Conservation (phyloP, 257 asterid genomes). For the Primulina tabacum region DNA sequence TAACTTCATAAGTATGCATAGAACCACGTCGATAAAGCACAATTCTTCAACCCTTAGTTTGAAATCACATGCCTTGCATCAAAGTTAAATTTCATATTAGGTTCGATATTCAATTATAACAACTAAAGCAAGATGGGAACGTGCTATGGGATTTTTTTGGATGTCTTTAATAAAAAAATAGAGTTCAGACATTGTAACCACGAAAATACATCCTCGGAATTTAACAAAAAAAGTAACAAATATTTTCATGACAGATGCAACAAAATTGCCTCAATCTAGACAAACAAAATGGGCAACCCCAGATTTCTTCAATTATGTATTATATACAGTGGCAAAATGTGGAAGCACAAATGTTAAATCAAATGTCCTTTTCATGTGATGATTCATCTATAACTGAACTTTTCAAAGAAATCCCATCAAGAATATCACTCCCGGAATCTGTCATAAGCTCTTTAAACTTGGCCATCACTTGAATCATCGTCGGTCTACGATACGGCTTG, state of each 20-base stretch:
- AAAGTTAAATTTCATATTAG: too few relatives aligned
- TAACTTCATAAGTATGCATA: too few relatives aligned
- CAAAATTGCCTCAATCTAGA: not conserved
- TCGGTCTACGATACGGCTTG: slow-evolving; percentile 73
- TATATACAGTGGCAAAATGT: not conserved
- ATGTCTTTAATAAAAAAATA: too few relatives aligned
- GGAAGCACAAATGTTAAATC: not conserved
- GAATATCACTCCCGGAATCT: slow-evolving; percentile 72
- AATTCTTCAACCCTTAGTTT: not conserved
- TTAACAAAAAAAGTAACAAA: too few relatives aligned
- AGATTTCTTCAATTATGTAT: not conserved
- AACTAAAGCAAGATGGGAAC: too few relatives aligned
- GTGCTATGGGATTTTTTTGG: too few relatives aligned
- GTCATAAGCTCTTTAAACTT: slow-evolving; percentile 76
- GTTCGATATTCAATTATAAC: too few relatives aligned
- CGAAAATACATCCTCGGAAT: too few relatives aligned
- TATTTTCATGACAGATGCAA: too few relatives aligned
- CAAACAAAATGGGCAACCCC: slow-evolving; percentile 13
- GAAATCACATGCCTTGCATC: too few relatives aligned
- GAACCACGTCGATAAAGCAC: too few relatives aligned
- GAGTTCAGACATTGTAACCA: too few relatives aligned
- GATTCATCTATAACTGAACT: slow-evolving; percentile 68
- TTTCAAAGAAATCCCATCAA: slow-evolving; percentile 74
- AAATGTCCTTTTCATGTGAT: slow-evolving; percentile 56
- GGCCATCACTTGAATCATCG: slow-evolving; percentile 97